phyloP scores from a whole-genome alignment of 495 filamentous ascomycete genomes.

The Friedmanniomyces simplex region DNA sequence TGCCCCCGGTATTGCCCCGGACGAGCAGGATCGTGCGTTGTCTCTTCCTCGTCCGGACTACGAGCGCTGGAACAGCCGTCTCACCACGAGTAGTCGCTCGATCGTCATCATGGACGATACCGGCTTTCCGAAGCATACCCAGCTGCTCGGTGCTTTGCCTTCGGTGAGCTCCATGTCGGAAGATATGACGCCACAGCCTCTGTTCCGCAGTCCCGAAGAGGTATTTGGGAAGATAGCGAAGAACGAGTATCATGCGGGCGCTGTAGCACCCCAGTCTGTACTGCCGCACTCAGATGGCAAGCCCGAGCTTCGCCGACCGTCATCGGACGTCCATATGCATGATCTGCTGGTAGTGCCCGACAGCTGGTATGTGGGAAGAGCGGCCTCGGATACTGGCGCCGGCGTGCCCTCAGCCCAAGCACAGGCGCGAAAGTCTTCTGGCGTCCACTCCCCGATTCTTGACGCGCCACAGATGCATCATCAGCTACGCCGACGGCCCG shows the following conservation, averaged over 20 bases:
- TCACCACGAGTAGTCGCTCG: conserved; percentile 71
- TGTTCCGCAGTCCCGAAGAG: conserved; percentile 12
- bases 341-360: conserved; percentile 1
- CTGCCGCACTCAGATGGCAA: not conserved
- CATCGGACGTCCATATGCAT: conserved; percentile 8
- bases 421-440: conserved; percentile 11
- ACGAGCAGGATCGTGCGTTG: not conserved
- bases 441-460: conserved; percentile 7
- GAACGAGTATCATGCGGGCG: not conserved
- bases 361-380: not conserved
- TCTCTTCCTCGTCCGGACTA: not conserved
- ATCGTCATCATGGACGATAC: conserved; percentile 82
- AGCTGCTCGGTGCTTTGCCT: conserved; percentile 23
- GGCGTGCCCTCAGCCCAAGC: not conserved
- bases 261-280: not conserved
- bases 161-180: conserved; percentile 11
- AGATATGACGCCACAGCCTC: not conserved
- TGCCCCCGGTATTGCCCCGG: not conserved
- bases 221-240: conserved; percentile 1
- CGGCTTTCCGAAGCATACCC: conserved; percentile 25
- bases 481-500: conserved; percentile 73
- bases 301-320: not conserved
- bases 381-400: not conserved
- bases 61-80: conserved; percentile 40
- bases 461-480: conserved; percentile 31